A percentile compares a stretch with the other conserved stretches of the same genome.
Evolutionary conservation across 345 rosid species (phyloP).

Genomic region (Pugionium dolabratum): DNA sequence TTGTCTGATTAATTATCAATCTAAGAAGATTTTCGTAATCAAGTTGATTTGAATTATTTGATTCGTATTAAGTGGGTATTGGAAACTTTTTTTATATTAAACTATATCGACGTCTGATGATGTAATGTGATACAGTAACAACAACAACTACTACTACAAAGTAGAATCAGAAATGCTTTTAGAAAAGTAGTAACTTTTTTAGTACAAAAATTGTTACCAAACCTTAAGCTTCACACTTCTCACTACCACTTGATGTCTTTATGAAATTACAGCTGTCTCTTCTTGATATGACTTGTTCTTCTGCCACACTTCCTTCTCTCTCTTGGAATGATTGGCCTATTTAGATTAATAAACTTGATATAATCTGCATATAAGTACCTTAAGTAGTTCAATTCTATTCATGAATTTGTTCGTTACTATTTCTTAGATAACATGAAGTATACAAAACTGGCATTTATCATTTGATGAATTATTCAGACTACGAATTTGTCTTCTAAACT

Average conservation of each 20-base stretch:
- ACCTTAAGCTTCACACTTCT: too few relatives aligned
- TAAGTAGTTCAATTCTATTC: slow-evolving; percentile 2
- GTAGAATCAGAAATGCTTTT: too few relatives aligned
- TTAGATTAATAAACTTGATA: neutral
- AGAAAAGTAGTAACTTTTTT: too few relatives aligned
- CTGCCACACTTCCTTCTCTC: slow-evolving; percentile 24
- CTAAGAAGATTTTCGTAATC: slow-evolving; percentile 5
- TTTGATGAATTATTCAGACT: neutral
- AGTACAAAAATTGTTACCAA: too few relatives aligned
- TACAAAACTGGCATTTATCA: slow-evolving; percentile 30
- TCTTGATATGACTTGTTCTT: slow-evolving; percentile 42
- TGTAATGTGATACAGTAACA: too few relatives aligned
- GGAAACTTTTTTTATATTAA: too few relatives aligned
- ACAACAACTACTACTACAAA: too few relatives aligned
- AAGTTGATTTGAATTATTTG: neutral
- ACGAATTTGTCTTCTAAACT: too few relatives aligned
- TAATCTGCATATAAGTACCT: neutral
- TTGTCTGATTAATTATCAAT: slow-evolving; percentile 1
- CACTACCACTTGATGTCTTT: slow-evolving; percentile 32
- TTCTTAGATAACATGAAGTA: neutral
- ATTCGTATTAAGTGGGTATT: too few relatives aligned
- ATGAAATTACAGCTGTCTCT: slow-evolving; percentile 43
- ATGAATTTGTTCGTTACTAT: slow-evolving; percentile 12
- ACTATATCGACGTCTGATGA: too few relatives aligned
- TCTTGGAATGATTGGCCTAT: slow-evolving; percentile 27